Evolutionary conservation across 192 early-diverging fungal species (phyloP), one percentile per base, ranked within the genome.

Genomic region (Backusella tarrabulga): DNA sequence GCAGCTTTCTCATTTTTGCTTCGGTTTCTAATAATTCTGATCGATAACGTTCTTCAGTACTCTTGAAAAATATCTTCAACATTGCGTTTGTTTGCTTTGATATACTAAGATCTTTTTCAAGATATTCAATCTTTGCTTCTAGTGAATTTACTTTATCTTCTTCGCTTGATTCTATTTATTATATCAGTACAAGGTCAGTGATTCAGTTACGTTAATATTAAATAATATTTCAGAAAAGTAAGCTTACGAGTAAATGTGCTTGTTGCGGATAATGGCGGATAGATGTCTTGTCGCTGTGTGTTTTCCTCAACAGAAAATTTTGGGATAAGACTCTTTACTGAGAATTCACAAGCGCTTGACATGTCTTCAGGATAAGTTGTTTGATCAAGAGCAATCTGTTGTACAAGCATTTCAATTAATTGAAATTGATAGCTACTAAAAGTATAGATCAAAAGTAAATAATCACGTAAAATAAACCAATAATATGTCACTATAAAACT

Each of bases 81-180:
- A 74, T 78, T 21, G 69, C 67, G n/a, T 78, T 78, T 7, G 80
- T 77, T 46, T 78, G 76, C 14, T 74, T 82, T 3, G 80, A 77
- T 34, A 77, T 66, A 26, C 73, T 73, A 5, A 82, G 70, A n/a
- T 74, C 73, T 41, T 76, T 41, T 38, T 82, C 80, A 2, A 82
- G 60, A 6, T 68, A 71, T 38, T 82, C 77, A 35, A 75, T 78
- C 38, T 78, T 82, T 4, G 66, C 36, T 14, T 82, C 75, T 6
- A 82, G 56, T 44, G 75, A 74, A 67, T 76, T 76, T 4, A 81
- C 73, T 19, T 76, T 21, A 14, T 77, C 77, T 36, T 67, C 80
- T 75, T 63, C 56, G n/a, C 6, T 29, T 29, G 23, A 14, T 29
- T 23, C 56, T 63, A 63, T 29, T 6, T 29, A 63, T 29, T 63